Evolutionary conservation across 2,329 filamentous ascomycete genomes (phyloP).

Genomic region (Neofusicoccum laricinum): DNA sequence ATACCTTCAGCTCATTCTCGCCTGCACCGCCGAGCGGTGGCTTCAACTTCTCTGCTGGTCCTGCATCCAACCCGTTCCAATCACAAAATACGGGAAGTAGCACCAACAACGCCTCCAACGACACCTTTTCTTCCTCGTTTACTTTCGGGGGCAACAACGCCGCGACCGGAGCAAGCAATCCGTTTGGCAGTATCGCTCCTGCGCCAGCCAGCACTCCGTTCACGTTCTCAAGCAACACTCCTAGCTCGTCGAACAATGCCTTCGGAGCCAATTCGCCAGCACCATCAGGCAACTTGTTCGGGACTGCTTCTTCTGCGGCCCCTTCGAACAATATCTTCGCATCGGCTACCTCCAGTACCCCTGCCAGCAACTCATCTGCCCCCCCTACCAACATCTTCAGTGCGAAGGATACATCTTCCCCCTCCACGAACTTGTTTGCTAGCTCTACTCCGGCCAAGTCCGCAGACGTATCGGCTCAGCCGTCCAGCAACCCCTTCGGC

Average conservation of each 20-base stretch:
- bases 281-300: neutral
- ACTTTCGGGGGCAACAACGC: neutral
- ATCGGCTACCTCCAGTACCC: neutral
- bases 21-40: slow-evolving; percentile 1
- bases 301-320: neutral
- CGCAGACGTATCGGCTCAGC: neutral
- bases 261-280: neutral
- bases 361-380: neutral
- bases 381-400: neutral
- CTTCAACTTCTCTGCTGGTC: slow-evolving; percentile 28
- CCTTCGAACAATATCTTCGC: neutral
- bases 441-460: neutral
- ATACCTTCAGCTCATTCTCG: neutral
- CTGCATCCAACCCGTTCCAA: neutral
- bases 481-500: neutral
- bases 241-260: neutral
- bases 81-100: slow-evolving; percentile 28
- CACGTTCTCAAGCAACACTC: neutral
- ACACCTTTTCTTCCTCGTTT: neutral
- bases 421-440: neutral
- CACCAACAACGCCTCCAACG: neutral
- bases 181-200: neutral
- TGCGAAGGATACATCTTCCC: neutral
- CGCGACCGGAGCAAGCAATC: neutral
- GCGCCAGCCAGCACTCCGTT: neutral